Percentiles rank a stretch among this genome's conserved stretches.
Evolutionary conservation across 2,329 filamentous ascomycete species (phyloP).

Genomic region (Zasmidium citrigriseum): DNA sequence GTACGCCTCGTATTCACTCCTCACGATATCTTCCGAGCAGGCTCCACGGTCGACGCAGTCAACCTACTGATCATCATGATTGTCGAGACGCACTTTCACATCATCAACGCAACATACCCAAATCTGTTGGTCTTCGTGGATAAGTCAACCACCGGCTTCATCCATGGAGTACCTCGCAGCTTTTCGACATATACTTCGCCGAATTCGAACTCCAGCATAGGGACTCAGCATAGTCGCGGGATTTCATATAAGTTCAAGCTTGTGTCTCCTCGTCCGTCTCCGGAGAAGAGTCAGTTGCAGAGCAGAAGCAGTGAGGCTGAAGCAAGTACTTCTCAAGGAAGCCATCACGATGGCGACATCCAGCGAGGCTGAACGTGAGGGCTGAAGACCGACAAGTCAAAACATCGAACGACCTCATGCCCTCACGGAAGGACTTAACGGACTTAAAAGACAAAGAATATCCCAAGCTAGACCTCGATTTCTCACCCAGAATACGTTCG

Average conservation of each 20-base stretch:
- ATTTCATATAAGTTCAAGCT: neutral
- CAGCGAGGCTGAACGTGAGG: no score
- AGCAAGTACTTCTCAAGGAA: neutral
- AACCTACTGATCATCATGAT: neutral
- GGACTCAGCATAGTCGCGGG: neutral
- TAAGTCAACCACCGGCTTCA: slow-evolving; percentile 5
- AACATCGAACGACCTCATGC: no score
- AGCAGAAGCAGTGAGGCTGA: neutral
- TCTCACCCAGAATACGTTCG: no score
- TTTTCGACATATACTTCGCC: neutral
- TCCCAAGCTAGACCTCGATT: no score
- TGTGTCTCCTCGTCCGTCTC: neutral
- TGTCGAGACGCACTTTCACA: slow-evolving; percentile 7
- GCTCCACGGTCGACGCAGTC: neutral
- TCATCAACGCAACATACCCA: slow-evolving; percentile 8
- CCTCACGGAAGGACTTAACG: no score
- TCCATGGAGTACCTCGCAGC: neutral
- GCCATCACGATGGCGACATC: neutral
- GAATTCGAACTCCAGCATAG: neutral
- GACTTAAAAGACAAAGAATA: no score
- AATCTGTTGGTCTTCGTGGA: slow-evolving; percentile 6
- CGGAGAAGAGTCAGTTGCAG: neutral
- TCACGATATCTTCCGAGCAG: neutral
- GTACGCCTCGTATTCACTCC: neutral
- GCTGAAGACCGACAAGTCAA: no score